Evolutionary conservation across 768 basidiomycete genomes (phyloP).

Genomic region (Phylloporus arenicola): DNA sequence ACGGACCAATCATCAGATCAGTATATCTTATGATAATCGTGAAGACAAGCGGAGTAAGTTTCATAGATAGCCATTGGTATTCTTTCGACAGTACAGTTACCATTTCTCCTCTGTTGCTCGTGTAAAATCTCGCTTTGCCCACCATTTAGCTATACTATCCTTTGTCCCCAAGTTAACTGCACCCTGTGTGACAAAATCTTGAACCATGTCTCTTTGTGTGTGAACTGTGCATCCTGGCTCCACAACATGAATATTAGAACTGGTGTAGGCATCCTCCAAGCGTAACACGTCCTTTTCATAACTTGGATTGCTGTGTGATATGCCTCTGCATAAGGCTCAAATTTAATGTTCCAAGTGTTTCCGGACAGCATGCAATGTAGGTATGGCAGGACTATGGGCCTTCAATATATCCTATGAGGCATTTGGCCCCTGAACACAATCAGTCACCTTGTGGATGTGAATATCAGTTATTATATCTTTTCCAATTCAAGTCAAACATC

Average conservation of each 20-base stretch:
- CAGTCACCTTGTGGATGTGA: no score
- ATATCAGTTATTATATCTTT: no score
- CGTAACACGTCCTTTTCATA: not conserved
- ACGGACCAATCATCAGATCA: no score
- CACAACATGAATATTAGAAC: not conserved
- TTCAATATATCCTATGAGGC: constrained; percentile 29
- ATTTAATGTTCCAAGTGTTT: constrained; percentile 28
- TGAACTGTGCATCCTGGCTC: not conserved
- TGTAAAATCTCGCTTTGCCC: not conserved
- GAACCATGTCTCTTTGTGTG: not conserved
- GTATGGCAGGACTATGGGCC: constrained; percentile 32
- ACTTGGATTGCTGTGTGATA: not conserved
- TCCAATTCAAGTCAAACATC: no score
- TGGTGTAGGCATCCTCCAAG: not conserved
- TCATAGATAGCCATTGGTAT: no score
- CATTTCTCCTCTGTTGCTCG: not conserved
- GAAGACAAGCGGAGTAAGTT: no score
- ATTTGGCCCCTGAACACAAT: constrained; percentile 31
- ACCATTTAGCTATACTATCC: not conserved
- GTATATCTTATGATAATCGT: no score
- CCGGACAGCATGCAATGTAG: constrained; percentile 17
- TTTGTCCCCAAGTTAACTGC: not conserved
- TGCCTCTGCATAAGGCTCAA: constrained; percentile 16
- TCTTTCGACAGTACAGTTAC: not conserved
- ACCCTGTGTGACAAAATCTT: not conserved